Evolutionary conservation across 345 rosid species (phyloP), one percentile per base, ranked within the genome.

Genomic region (Noccaea bulbosa): DNA sequence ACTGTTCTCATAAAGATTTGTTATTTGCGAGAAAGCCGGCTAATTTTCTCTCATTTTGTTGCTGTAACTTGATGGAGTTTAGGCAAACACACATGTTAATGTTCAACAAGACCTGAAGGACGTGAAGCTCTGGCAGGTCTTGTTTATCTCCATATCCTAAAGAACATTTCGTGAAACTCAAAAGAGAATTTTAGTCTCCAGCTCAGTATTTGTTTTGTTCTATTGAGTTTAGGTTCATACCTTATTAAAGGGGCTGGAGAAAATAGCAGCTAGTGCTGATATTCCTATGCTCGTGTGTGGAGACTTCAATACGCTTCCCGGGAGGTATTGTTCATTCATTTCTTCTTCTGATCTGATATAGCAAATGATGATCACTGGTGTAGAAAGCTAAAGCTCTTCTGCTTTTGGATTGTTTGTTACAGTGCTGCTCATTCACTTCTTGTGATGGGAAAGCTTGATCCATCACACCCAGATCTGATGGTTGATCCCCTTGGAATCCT

Each of bases 241-340:
- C 5, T 93, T 94, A 35, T 67, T 94, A 72, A 94, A 94, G 76
- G 99, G 99, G 47, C 80, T 94, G 81, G 99, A 94, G 77, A 94
- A 94, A 80, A 91, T 94, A 62, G 99, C 98, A 46, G 92, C 93
- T 33, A 89, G 98, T 67, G 93, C 96, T 3, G 93, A 91, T 81
- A 94, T 94, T 73, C 99, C 99, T 22, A 91, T 91, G 98, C 70
- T 94, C 81, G 95, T 94, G 17, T 94, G 98, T 83, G 99, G 99
- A 49, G 99, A 94, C 82, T 94, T 94, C 75, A 88, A 84, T 83
- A 90, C 99, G 3, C 76, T 83, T 70, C 99, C 99, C 27, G 97
- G 93, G 68, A 94, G 99, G 99, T 88, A 48, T 67, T 83, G 76
- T 66, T 48, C 41, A 80, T 81, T 35, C 69, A 53, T n/a, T 40